Evolutionary conservation across 1,139 yeast genomes (phyloP), one percentile per base, ranked within the genome.

Genomic region (Spathaspora sp.): DNA sequence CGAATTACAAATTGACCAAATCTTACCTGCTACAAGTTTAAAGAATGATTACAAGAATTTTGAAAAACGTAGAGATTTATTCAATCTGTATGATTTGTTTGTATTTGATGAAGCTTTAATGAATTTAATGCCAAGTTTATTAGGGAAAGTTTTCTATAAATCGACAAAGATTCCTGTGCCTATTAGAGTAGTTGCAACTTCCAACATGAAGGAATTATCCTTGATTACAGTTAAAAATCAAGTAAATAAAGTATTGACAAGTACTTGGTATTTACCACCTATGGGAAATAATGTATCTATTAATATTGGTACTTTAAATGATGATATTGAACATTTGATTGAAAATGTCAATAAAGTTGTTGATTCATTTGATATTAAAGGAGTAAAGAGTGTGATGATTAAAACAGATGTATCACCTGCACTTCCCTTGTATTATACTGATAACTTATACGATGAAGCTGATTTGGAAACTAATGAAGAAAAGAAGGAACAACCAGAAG

Each of bases 81-180:
- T 74, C 45, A 60, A 70, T 9, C 80, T 77, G 44, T 84, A 75
- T 59, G 96, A 91, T 58, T 57, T 90, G 51, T 89, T 93, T 63
- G 64, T 93, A 43, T 84, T 89, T 43, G 98, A 93, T 67, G 96
- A 90, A 56, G 84, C 86, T 37, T 75, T 91, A 42, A 74, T 89
- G 47, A 83, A 90, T 44, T 74, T 88, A 51, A 76, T 91, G 70
- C 99, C 99, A 45, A 82, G 84, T 54, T 69, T 86, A 39, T 72
- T 93, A 53, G 97, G 97, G 43, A 89, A 89, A 67, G 74, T 80
- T 3, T 93, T 90, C 61, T 87, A 84, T 64, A 64, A 58, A 31
- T 72, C 73, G 50, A 67, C 75, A 39, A 88, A 88, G 61, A 65
- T 84, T 26, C 98, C 98, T 38, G 63, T 90, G 44, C 83, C 95